Evolutionary conservation across 441 rosid species (phyloP), one percentile per base, ranked within the genome.

Genomic region (Syzygium malaccense): DNA sequence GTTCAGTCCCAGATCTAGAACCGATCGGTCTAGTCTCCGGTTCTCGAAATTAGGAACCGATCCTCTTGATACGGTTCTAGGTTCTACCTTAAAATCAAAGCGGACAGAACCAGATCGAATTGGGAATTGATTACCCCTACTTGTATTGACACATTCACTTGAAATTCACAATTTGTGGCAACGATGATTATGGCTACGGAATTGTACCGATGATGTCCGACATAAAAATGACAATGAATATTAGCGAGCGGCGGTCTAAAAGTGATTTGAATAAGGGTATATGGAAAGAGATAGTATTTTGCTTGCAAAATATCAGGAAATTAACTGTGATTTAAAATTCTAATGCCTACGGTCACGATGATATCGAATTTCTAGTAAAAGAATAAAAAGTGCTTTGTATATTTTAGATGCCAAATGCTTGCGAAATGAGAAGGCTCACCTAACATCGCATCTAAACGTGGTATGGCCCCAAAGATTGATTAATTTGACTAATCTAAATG

Each of bases 31-130:
- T 9, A 45, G 48, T 45, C 48, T 2, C 7, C 2, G 2, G 48
- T 45, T 45, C 48, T 45, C 48, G 7, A 45, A 45, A 45, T 45
- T 45, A 8, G 9, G 9, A 45, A 7, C 48, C 48, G 48, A 45
- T 45, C 9, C 48, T 45, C 48, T 1, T 7, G 48, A 2, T 45
- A 45, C 9, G 9, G 48, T 45, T 45, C 48, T 7, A 45, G 9
- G 48, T 45, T 45, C 48, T 45, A 45, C 7, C 48, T 45, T 45
- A 2, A 8, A 45, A 7, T 45, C 48, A 45, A 8, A 45, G 48
- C 48, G 9, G 10, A 45, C 9, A 7, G 2, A 45, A 1, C 48
- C 9, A 45, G 1, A 45, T 45, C 8, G 1, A 2, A 45, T 7
- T 7, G 48, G 0, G 48, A 45, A 45, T 8, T 8, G 48, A 45